A percentile compares a stretch with the other conserved stretches of the same genome.
These are phyloP conservation scores for Diaporthe sp. DNA, from an alignment of 2,329 filamentous ascomycete genomes.

Conservation along the genomic window DNA sequence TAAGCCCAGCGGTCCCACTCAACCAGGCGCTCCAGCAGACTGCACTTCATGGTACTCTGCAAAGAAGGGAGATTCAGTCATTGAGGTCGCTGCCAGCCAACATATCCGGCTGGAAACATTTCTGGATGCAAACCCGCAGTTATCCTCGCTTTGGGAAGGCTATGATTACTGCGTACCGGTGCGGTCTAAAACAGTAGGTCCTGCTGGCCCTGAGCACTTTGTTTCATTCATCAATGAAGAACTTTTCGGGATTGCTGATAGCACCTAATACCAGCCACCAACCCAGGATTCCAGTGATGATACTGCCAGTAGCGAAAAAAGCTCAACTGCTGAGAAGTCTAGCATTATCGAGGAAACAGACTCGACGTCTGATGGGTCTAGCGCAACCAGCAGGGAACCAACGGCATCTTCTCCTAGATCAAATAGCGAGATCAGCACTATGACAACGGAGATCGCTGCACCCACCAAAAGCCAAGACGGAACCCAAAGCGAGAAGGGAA, in stretches of 20 bases:
- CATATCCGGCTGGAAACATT: background rate
- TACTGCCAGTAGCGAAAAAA: no score
- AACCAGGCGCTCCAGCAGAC: conserved; percentile 2
- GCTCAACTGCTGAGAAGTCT: background rate
- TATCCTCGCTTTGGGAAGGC: background rate
- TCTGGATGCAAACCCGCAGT: background rate
- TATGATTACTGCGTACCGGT: background rate
- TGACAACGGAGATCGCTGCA: background rate
- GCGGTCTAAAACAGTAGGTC: background rate
- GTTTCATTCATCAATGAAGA: no score
- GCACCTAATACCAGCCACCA: background rate
- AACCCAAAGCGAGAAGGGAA: background rate
- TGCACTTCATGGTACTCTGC: conserved; percentile 4
- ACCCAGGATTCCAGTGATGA: background rate
- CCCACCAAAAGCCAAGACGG: background rate
- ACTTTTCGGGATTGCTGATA: background rate
- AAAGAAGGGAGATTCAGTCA: background rate
- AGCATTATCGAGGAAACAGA: background rate
- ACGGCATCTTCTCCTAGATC: no score
- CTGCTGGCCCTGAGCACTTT: rapidly evolving
- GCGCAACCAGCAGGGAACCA: background rate
- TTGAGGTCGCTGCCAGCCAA: background rate
- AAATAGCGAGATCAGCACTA: background rate
- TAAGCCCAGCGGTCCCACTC: background rate
- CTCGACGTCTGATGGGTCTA: background rate